Percentiles rank a stretch among this genome's conserved stretches.
Conservation (phyloP, 306 rosid genomes). For the Castanea mollissima region DNA sequence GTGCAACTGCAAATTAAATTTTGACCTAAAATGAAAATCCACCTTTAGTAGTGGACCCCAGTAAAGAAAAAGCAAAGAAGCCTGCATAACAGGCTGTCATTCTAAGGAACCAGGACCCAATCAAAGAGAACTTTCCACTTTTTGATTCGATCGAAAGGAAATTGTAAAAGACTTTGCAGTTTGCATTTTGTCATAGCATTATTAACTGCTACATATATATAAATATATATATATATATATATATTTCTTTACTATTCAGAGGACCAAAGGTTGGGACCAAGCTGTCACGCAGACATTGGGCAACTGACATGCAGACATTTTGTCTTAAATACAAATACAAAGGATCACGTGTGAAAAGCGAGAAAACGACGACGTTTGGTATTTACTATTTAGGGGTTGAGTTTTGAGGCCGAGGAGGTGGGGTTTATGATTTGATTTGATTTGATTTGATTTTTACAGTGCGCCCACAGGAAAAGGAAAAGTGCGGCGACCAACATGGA, state of each 20-base stretch:
- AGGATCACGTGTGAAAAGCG: conserved; percentile 10
- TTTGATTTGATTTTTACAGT: not conserved
- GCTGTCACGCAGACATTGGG: conserved; percentile 21
- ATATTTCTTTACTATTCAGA: not conserved
- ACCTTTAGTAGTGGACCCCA: conserved; percentile 4
- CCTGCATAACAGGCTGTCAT: conserved; percentile 40
- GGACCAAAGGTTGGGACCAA: conserved; percentile 19
- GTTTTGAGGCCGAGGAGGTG: not conserved
- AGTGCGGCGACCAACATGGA: conserved; percentile 19
- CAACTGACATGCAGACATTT: not conserved
- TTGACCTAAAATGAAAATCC: not conserved
- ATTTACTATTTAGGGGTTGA: too few species aligned
- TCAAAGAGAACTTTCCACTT: conserved; percentile 11
- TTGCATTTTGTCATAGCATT: too few species aligned
- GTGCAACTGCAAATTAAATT: not conserved
- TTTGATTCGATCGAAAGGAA: not conserved
- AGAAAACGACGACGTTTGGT: conserved; percentile 3
- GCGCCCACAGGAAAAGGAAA: conserved; percentile 28
- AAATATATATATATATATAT: too few species aligned
- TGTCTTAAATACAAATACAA: not conserved
- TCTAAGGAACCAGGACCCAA: conserved; percentile 18
- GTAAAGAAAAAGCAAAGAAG: not conserved
- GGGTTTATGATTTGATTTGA: not conserved
- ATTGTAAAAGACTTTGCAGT: too few species aligned
- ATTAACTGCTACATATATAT: too few species aligned